A percentile compares a stretch with the other conserved stretches of the same genome.
phyloP scores from a whole-genome alignment of 2,329 filamentous ascomycete species.

The Akanthomyces muscarius region DNA sequence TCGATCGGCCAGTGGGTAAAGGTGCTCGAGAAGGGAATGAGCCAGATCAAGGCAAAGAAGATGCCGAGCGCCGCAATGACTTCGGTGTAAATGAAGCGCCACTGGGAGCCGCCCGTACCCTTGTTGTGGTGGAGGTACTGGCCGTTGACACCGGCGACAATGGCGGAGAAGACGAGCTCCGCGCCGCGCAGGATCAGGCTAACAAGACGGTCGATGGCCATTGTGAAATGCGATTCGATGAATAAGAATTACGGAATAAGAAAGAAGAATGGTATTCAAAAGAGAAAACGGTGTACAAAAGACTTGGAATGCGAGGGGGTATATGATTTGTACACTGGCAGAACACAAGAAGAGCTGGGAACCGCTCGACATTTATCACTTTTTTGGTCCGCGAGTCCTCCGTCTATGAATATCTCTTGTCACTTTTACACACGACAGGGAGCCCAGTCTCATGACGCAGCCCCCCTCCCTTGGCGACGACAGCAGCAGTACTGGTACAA shows the following conservation, averaged over 20 bases:
- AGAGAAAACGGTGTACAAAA: neutral
- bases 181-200: slow-evolving; percentile 37
- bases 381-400: neutral
- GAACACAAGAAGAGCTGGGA: neutral
- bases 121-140: slow-evolving; percentile 55
- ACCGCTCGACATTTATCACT: neutral
- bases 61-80: slow-evolving; percentile 67
- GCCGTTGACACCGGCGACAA: slow-evolving; percentile 67
- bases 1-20: slow-evolving; percentile 72
- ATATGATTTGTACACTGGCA: neutral
- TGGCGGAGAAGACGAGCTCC: slow-evolving; percentile 65
- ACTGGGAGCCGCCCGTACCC: slow-evolving; percentile 48
- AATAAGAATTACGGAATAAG: neutral
- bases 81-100: slow-evolving; percentile 71
- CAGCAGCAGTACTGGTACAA: neutral
- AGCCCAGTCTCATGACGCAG: slow-evolving; percentile 11
- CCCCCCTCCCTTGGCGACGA: neutral
- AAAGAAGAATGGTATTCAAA: neutral
- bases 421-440: neutral
- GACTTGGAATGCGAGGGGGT: neutral
- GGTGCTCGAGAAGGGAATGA: slow-evolving; percentile 63
- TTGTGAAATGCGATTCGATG: slow-evolving; percentile 21
- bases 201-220: slow-evolving; percentile 39
- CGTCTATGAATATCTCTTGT: neutral
- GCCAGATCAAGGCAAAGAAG: slow-evolving; percentile 65